Base-by-base conservation (phyloP, 2,329 filamentous ascomycete genomes). In the Bipolaris zeicola region DNA sequence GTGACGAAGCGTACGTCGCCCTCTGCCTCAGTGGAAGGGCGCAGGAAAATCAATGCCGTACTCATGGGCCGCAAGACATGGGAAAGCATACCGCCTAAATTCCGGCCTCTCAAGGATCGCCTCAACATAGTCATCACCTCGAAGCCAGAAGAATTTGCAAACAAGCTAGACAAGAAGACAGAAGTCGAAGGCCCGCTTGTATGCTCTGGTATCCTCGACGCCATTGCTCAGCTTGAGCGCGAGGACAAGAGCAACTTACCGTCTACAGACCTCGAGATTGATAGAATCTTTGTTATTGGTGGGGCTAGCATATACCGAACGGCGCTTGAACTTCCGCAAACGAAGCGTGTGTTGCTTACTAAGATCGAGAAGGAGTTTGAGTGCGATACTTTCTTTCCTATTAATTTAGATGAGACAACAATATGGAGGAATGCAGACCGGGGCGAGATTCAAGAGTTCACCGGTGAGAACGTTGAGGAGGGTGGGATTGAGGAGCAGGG, bases 21-120 rank as follows among this genome's bases (percentile, higher is more conserved):
- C 0, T 26, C 31, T 5, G 55, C 57, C 3, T 48, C 50, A 5
- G 50, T 55, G 28, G 28, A 46, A 22, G 41, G 47, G 20, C 26
- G 33, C 51, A 52, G 52, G 10, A 64, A 54, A 14, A 61, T 75
- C 31, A 82, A 83, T 75, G 90, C 91, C 16, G 91, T 98, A 49
- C 89, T 99, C 66, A 99, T 99, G 95, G 95, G 95, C 58, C 90
- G 95, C 71, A 97, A 96, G 78, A 99, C 95, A 0, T 99, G 94
- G 89, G 92, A 96, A 50, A 92, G 88, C 62, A 94, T 99, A 58
- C 94, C 95, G 2, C 72, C 81, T 6, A 84, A 82, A 49, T 92
- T 95, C 73, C 84, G 92, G 2, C 95, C 95, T 16, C 82, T 99
- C 33, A 88, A 86, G 59, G 89, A 87, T 60, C 83, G 95, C 8